Evolutionary conservation across 2,329 filamentous ascomycete species (phyloP).

Genomic region (Moelleriella libera): DNA sequence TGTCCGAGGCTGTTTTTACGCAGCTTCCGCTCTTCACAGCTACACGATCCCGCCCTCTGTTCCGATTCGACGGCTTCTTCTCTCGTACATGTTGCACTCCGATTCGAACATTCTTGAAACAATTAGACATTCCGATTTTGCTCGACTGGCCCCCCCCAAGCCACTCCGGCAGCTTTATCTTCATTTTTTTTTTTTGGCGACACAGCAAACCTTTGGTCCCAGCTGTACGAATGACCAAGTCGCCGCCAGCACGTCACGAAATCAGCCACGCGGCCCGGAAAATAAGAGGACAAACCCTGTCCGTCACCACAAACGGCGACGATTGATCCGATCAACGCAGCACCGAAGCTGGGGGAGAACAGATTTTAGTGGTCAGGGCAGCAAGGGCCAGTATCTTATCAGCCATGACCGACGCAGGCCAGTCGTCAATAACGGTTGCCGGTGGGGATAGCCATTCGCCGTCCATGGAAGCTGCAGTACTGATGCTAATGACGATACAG

Average conservation of each 20-base stretch:
- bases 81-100: not conserved
- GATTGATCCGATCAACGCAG: no score
- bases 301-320: no score
- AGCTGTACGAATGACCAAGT: not conserved
- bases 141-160: no score
- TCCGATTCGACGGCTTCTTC: not conserved
- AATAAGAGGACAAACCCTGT: no score
- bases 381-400: not conserved
- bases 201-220: not conserved
- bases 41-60: not conserved
- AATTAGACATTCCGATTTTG: not conserved
- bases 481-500: slow-evolving; percentile 24
- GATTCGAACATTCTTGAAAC: not conserved
- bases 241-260: not conserved
- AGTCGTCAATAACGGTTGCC: slow-evolving; percentile 45
- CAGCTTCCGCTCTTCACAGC: not conserved
- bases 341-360: no score
- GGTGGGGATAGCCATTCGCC: slow-evolving; percentile 20
- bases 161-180: no score
- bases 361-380: no score
- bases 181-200: not conserved
- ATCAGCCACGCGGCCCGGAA: not conserved
- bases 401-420: slow-evolving; percentile 14
- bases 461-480: not conserved
- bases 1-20: not conserved